phyloP scores from a whole-genome alignment of 805 yeast species.

The Candida ascalaphidarum region DNA sequence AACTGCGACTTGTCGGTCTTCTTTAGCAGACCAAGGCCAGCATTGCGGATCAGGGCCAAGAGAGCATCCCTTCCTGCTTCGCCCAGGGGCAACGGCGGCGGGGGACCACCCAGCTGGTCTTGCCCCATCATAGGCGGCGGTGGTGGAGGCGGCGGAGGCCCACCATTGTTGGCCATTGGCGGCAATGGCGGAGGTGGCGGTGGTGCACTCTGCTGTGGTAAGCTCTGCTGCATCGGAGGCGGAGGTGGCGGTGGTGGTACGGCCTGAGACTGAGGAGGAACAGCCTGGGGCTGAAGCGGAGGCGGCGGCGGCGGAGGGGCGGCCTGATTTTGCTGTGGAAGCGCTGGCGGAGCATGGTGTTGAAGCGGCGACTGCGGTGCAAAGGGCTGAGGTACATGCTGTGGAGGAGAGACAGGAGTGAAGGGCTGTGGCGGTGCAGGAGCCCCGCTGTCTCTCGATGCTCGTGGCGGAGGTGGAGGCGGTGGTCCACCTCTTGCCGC shows the following conservation, averaged over 20 bases:
- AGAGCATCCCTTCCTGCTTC: slow-evolving; percentile 72
- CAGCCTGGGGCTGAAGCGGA: slow-evolving; percentile 3
- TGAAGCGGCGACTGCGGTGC: slow-evolving; percentile 10
- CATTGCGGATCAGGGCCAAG: slow-evolving; percentile 75
- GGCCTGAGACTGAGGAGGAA: slow-evolving; percentile 3
- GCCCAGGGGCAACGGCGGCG: slow-evolving; percentile 18
- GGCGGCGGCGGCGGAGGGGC: slow-evolving; percentile 10
- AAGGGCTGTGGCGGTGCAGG: slow-evolving; percentile 9
- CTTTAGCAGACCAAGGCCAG: slow-evolving; percentile 58
- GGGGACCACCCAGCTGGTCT: slow-evolving; percentile 1
- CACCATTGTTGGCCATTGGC: slow-evolving; percentile 22
- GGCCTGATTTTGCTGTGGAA: slow-evolving; percentile 11
- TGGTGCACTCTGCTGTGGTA: slow-evolving; percentile 12
- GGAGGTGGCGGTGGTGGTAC: slow-evolving; percentile 15
- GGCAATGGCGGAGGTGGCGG: slow-evolving; percentile 16
- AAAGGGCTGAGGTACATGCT: slow-evolving; percentile 12
- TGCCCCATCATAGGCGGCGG: slow-evolving; percentile 3
- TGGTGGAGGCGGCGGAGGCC: slow-evolving; percentile 15
- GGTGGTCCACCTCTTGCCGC: slow-evolving; percentile 10
- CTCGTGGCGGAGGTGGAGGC: slow-evolving; percentile 7
- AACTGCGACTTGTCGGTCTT: slow-evolving; percentile 79
- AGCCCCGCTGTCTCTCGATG: slow-evolving; percentile 6
- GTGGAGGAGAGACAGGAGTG: slow-evolving; percentile 5
- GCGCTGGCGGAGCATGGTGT: slow-evolving; percentile 26
- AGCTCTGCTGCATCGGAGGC: slow-evolving; percentile 8